Percentiles rank a stretch among this genome's conserved stretches.
These are phyloP conservation scores for Solanum medicagineum DNA, from an alignment of 257 asterid species.

Conservation along the genomic window DNA sequence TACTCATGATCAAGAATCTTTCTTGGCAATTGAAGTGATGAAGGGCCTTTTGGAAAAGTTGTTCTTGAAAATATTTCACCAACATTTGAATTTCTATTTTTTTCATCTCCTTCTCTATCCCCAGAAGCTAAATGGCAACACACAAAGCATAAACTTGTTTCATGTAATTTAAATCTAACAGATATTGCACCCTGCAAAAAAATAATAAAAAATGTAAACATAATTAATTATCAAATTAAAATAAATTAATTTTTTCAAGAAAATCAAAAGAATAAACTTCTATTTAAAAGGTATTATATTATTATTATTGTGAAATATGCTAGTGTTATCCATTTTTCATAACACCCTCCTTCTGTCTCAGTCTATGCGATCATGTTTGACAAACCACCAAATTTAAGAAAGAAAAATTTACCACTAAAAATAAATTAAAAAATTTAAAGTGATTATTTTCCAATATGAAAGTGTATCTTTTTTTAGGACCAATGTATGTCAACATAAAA, in stretches of 20 bases:
- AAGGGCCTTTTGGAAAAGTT: constrained; percentile 32
- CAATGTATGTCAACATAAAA: background rate
- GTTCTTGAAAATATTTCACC: constrained; percentile 40
- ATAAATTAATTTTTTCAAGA: background rate
- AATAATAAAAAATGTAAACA: background rate
- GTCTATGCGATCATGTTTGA: background rate
- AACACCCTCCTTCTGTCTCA: background rate
- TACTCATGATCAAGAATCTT: constrained; percentile 54
- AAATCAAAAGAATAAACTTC: background rate
- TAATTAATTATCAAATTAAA: background rate
- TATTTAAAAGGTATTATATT: background rate
- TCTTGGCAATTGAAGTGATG: constrained; percentile 33
- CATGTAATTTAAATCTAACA: constrained; percentile 26
- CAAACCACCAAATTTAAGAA: background rate
- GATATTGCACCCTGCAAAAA: constrained; percentile 24
- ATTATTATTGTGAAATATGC: background rate
- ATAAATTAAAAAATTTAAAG: background rate
- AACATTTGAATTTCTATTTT: constrained; percentile 33
- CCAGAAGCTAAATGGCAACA: constrained; percentile 29
- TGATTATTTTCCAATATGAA: background rate
- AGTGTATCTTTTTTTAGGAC: background rate
- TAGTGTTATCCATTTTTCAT: background rate
- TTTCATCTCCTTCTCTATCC: constrained; percentile 29
- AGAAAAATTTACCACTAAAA: background rate
- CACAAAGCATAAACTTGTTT: constrained; percentile 32